Evolutionary conservation across 495 filamentous ascomycete genomes (phyloP).

Genomic region (Pyrenula massariospora): DNA sequence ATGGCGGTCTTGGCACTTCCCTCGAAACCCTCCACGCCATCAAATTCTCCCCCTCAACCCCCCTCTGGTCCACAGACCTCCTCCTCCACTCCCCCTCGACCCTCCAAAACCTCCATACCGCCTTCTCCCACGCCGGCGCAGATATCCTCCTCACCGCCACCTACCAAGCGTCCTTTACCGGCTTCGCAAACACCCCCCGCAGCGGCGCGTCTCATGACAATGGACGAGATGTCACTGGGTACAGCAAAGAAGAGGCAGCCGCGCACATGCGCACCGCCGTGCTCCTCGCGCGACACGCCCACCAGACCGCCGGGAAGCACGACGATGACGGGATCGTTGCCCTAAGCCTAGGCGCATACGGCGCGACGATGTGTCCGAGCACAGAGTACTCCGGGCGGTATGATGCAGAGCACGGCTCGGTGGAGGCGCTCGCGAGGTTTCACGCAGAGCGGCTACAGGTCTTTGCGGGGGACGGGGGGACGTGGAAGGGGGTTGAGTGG

Average conservation of each 20-base stretch:
- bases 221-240: constrained; percentile 10
- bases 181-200: constrained; percentile 27
- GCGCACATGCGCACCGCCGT: constrained; percentile 16
- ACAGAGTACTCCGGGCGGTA: constrained; percentile 54
- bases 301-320: constrained; percentile 10
- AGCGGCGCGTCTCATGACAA: too few species aligned
- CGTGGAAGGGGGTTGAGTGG: constrained; percentile 28
- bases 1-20: constrained; percentile 56
- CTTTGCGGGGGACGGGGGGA: constrained; percentile 24
- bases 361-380: constrained; percentile 50
- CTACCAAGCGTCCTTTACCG: constrained; percentile 47
- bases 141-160: constrained; percentile 54
- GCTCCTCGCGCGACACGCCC: constrained; percentile 9
- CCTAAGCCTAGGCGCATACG: constrained; percentile 51
- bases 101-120: constrained; percentile 37
- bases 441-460: constrained; percentile 39
- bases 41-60: constrained; percentile 34
- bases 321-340: constrained; percentile 19
- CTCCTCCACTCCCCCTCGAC: constrained; percentile 37
- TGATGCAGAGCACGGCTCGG: constrained; percentile 25
- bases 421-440: constrained; percentile 22
- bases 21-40: constrained; percentile 40
- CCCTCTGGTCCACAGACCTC: constrained; percentile 56
- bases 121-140: constrained; percentile 39
- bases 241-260: constrained; percentile 7